Base-by-base conservation (phyloP, 2,329 filamentous ascomycete species). In the Botryotinia convoluta region DNA sequence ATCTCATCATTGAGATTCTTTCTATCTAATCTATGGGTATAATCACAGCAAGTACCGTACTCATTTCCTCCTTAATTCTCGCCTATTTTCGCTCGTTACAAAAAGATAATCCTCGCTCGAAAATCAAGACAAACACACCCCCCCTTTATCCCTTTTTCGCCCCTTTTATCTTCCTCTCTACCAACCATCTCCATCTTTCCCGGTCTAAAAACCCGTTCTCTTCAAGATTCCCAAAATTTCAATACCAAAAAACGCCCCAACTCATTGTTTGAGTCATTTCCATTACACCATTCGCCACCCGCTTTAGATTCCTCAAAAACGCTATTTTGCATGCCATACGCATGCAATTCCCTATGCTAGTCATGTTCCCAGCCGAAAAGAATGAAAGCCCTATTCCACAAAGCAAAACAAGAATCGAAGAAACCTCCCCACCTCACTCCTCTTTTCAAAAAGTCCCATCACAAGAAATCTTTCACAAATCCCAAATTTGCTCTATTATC, bases 401-500 rank as follows among this genome's bases (percentile, higher is more conserved):
- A 54, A 54, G 3, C 51, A 5, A 54, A 29, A 39, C 22, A 20
- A 67, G 7, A 54, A 39, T 26, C 6, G n/a, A 54, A 54, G 51
- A 54, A 54, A 29, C n/a, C 14, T 54, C 51, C 12, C 5, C 51
- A 29, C n/a, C 6, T 6, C 51, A 16, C 48, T 14, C 26, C 51
- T 54, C 6, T 29, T 29, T 14, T n/a, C 51, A 18, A 29, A 51
- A 51, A 29, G 22, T n/a, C 6, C 26, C 48, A 48, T 71, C 64
- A 76, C 69, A 76, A 60, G 42, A 81, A 65, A 76, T 81, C 80
- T 16, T 68, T 74, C 6, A 81, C 80, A 72, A 74, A 82, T 14
- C 80, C 80, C 77, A 82, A 78, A 42, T 74, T 77, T 44, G 82
- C 79, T 57, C 82, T 77, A 20, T 77, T 73, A 73, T 83, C 81